Conservation (phyloP, 345 rosid genomes). For the Psidium guajava region DNA sequence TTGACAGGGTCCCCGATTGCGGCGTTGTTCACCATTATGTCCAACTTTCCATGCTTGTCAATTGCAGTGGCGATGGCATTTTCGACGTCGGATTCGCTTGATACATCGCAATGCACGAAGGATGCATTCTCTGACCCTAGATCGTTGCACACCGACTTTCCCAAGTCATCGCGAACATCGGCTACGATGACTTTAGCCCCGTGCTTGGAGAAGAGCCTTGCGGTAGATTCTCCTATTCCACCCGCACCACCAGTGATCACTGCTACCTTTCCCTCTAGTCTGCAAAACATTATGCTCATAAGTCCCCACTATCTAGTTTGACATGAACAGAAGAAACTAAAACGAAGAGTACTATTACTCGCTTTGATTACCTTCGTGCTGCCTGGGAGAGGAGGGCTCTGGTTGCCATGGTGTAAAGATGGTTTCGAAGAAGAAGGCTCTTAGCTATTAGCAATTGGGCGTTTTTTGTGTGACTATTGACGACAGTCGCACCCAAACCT, state of each 20-base stretch:
- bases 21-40: conserved; percentile 1
- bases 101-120: conserved; percentile 6
- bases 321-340: too few species aligned
- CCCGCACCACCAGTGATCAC: conserved; percentile 8
- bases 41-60: background rate
- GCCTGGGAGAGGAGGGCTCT: too few species aligned
- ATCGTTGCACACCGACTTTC: background rate
- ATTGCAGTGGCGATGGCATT: background rate
- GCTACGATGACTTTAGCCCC: conserved; percentile 5
- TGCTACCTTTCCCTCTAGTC: conserved; percentile 9
- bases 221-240: conserved; percentile 3
- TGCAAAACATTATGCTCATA: background rate
- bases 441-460: too few species aligned
- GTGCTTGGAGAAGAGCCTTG: background rate
- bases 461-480: background rate
- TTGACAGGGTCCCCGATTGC: background rate
- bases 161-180: conserved; percentile 5
- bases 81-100: background rate
- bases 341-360: too few species aligned
- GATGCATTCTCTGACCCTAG: background rate
- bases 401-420: too few species aligned
- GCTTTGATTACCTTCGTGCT: too few species aligned
- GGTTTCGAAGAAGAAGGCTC: too few species aligned
- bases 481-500: too few species aligned
- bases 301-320: too few species aligned